Conservation (phyloP, 208 protist genomes). For the Crithidia expoeki region DNA sequence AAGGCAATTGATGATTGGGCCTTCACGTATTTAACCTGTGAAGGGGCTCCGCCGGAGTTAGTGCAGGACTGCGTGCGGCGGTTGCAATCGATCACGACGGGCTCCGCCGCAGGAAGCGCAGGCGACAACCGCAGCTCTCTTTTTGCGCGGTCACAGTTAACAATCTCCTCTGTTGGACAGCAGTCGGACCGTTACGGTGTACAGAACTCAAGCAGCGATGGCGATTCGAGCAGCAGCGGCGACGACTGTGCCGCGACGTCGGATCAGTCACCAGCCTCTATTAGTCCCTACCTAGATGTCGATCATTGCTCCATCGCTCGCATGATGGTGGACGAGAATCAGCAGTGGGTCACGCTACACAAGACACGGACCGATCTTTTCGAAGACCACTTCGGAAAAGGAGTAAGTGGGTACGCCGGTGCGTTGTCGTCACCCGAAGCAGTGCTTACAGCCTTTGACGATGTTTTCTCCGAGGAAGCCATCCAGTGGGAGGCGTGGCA, state of each 20-base stretch:
- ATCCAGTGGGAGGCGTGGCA: conserved; percentile 10
- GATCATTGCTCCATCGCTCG: conserved; percentile 24
- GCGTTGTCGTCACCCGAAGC: background rate
- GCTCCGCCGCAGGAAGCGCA: background rate
- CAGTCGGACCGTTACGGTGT: background rate
- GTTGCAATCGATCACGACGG: background rate
- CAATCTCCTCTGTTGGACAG: background rate
- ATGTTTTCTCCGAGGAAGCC: conserved; percentile 10
- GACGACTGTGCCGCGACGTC: background rate
- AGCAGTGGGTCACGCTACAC: conserved; percentile 6
- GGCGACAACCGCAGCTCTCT: background rate
- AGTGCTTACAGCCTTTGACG: background rate
- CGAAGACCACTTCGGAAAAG: background rate
- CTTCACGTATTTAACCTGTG: background rate
- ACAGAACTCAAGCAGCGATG: background rate
- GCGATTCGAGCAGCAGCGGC: background rate
- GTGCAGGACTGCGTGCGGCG: conserved; percentile 11
- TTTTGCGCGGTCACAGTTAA: background rate
- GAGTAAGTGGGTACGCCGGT: background rate
- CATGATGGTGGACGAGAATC: conserved; percentile 8
- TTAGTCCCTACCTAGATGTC: conserved; percentile 13
- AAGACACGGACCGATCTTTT: background rate
- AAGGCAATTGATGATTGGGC: background rate
- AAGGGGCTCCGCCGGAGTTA: background rate
- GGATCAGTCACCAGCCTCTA: background rate